Conservation (phyloP, 2,329 filamentous ascomycete genomes). For the Graphilbum sp. region DNA sequence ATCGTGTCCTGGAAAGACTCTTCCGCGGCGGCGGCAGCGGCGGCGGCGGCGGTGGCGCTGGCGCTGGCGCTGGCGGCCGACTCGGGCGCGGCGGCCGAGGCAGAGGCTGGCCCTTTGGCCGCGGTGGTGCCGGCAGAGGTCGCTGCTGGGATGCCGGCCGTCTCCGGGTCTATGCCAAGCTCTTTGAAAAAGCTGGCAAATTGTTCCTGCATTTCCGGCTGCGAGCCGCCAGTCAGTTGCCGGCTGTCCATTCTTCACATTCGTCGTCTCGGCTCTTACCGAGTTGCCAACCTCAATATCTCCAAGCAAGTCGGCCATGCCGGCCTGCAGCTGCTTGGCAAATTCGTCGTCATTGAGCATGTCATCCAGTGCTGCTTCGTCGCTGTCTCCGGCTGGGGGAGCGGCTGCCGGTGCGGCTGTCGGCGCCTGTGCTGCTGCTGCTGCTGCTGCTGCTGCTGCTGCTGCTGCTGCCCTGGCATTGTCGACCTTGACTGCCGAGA, state of each 20-base stretch:
- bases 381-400: conserved; percentile 7
- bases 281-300: conserved; percentile 41
- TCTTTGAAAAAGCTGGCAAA: conserved; percentile 67
- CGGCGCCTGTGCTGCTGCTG: conserved; percentile 2
- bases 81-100: conserved; percentile 9
- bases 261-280: conserved; percentile 21
- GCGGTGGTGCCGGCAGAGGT: conserved; percentile 10
- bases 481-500: conserved; percentile 49
- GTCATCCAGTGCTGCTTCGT: conserved; percentile 18
- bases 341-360: conserved; percentile 58
- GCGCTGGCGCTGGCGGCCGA: conserved; percentile 10
- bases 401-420: neutral
- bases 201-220: conserved; percentile 61
- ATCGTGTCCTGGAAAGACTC: conserved; percentile 85
- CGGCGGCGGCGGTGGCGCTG: conserved; percentile 18
- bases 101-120: conserved; percentile 13
- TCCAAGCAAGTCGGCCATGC: conserved; percentile 72
- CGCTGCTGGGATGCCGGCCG: conserved; percentile 9
- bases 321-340: conserved; percentile 69
- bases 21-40: conserved; percentile 13
- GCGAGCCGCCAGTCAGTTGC: conserved; percentile 1
- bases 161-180: conserved; percentile 24
- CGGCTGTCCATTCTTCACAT: neutral
- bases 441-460: conserved; percentile 9
- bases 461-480: conserved; percentile 22